Percentiles rank a stretch among this genome's conserved stretches.
These are phyloP conservation scores for Magnolia kwangsiensis DNA, from an alignment of 164 flowering plant genomes.

Conservation along the genomic window DNA sequence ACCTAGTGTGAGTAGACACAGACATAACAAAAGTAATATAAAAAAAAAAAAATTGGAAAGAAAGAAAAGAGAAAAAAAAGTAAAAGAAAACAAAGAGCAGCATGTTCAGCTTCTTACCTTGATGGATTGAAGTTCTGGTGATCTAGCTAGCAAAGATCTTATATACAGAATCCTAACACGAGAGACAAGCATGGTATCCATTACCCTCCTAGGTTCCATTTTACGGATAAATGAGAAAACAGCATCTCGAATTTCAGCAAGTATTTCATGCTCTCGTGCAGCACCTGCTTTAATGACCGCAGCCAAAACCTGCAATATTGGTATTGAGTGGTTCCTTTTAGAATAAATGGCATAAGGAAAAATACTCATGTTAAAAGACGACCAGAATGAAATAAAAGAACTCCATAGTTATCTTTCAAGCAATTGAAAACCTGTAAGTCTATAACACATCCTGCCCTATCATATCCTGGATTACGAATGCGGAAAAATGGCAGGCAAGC, in stretches of 20 bases:
- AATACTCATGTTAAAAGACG: neutral
- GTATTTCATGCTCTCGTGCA: constrained; percentile 98
- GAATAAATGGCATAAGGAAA: neutral
- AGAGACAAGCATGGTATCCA: constrained; percentile 99
- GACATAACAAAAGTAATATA: neutral
- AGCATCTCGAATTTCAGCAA: constrained; percentile 98
- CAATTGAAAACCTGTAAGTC: neutral
- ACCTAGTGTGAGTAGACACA: neutral
- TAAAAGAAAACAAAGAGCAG: neutral
- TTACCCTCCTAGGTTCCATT: constrained; percentile 92
- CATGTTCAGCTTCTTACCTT: constrained; percentile 46
- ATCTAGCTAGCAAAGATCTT: constrained; percentile 89
- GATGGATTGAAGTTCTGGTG: constrained; percentile 94
- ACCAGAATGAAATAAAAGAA: neutral
- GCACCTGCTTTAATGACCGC: constrained; percentile 99
- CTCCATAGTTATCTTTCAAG: neutral
- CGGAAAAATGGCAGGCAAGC: too few relatives aligned
- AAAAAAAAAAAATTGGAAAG: neutral
- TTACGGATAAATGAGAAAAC: constrained; percentile 90
- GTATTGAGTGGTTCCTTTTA: constrained; percentile 2
- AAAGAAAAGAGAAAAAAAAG: neutral
- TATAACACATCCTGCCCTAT: neutral
- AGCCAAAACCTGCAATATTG: constrained; percentile 74
- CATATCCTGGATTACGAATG: neutral
- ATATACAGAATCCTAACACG: constrained; percentile 96